Percentiles rank a stretch among this genome's conserved stretches.
These are phyloP conservation scores for sunflower (Helianthus annuus) DNA, from an alignment of 129 eudicot genomes.

Conservation along the genomic window HanXRQr2.0-SUNRISE NC_035436.2:119099267-119099766, in stretches of 20 bases:
- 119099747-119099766: conserved; percentile 98
- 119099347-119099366: conserved; percentile 7
- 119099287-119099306: conserved; percentile 85
- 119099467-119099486: conserved; percentile 97
- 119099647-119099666: conserved; percentile 99
- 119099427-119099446: not conserved
- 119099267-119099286: conserved; percentile 89
- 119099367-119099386: not conserved
- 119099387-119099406: not conserved
- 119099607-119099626: not conserved
- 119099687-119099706: conserved; percentile 93
- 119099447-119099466: conserved; percentile 82
- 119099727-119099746: conserved; percentile 92
- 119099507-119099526: conserved; percentile 93
- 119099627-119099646: not conserved
- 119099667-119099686: conserved; percentile 98
- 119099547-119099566: not conserved
- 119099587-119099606: not conserved
- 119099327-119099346: conserved; percentile 83
- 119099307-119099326: conserved; percentile 97
- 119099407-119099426: not conserved
- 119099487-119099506: conserved; percentile 99
- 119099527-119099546: conserved; percentile 8
- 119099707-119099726: conserved; percentile 99
- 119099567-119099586: not conserved